phyloP scores from a whole-genome alignment of 441 rosid genomes.

The Adansonia grandidieri region DNA sequence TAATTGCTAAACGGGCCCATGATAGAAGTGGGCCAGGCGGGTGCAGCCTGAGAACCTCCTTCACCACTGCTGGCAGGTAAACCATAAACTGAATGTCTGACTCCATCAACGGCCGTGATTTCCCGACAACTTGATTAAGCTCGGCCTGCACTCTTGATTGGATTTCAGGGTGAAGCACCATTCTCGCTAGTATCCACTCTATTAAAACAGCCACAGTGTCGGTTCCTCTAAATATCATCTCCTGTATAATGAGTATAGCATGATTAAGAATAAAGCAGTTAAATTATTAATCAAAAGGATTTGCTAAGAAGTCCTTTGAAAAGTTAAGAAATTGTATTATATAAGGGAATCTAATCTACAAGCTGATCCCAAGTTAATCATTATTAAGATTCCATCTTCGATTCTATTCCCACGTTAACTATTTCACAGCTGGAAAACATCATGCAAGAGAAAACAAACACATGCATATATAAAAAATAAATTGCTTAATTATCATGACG shows the following conservation, averaged over 20 bases:
- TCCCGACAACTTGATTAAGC: constrained; percentile 52
- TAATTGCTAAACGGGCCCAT: constrained; percentile 63
- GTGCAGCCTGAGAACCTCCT: constrained; percentile 61
- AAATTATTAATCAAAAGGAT: neutral
- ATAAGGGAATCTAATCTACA: constrained; percentile 13
- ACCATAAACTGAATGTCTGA: constrained; percentile 39
- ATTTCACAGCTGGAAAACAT: neutral
- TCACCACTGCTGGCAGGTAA: constrained; percentile 52
- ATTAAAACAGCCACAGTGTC: constrained; percentile 59
- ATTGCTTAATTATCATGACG: neutral
- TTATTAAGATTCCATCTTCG: constrained; percentile 31
- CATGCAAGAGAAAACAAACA: constrained; percentile 6
- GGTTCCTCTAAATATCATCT: constrained; percentile 69
- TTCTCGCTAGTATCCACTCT: constrained; percentile 71
- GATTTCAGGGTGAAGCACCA: constrained; percentile 60
- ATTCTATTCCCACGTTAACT: neutral
- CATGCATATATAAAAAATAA: constrained; percentile 11
- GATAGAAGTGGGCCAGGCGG: constrained; percentile 74
- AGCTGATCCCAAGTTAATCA: constrained; percentile 8
- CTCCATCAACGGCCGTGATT: constrained; percentile 45
- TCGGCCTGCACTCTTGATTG: constrained; percentile 58
- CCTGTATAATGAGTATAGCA: constrained; percentile 35
- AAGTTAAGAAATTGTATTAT: constrained; percentile 8
- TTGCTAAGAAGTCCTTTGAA: neutral
- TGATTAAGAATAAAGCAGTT: neutral